Conservation (phyloP, 495 filamentous ascomycete species). For the Penicillium ochrochloron region DNA sequence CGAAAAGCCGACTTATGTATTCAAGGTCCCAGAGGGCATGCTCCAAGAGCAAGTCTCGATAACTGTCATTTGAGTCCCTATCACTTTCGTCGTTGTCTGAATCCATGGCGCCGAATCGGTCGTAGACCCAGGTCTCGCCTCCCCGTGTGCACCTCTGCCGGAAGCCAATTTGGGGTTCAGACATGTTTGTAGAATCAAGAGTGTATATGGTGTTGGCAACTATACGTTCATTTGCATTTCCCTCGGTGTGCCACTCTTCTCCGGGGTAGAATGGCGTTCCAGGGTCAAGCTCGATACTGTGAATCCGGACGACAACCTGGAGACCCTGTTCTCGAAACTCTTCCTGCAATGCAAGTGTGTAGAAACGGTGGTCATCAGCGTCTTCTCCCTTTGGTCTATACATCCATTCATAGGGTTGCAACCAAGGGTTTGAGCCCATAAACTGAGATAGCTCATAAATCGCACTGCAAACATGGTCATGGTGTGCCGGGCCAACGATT, state of each 20-base stretch:
- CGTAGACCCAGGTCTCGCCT: slow-evolving; percentile 7
- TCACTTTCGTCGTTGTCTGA: slow-evolving; percentile 9
- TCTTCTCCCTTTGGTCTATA: slow-evolving; percentile 14
- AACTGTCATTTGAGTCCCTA: not conserved
- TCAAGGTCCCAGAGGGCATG: slow-evolving; percentile 12
- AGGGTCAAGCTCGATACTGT: slow-evolving; percentile 21
- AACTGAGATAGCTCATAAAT: slow-evolving; percentile 2
- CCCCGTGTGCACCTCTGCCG: slow-evolving; percentile 9
- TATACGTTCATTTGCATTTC: slow-evolving; percentile 26
- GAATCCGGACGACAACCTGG: slow-evolving; percentile 21
- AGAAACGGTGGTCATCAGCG: slow-evolving; percentile 19
- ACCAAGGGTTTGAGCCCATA: slow-evolving; percentile 13
- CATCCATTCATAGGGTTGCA: slow-evolving; percentile 15
- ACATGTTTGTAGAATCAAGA: slow-evolving; percentile 18
- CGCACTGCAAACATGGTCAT: slow-evolving; percentile 3
- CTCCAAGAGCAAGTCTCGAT: slow-evolving; percentile 3
- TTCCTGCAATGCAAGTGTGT: slow-evolving; percentile 17
- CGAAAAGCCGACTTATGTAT: slow-evolving; percentile 13
- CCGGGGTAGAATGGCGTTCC: slow-evolving; percentile 19
- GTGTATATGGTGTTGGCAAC: slow-evolving; percentile 18
- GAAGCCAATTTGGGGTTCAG: slow-evolving; percentile 17
- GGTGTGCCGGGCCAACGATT: slow-evolving; percentile 17
- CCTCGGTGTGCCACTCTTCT: slow-evolving; percentile 22
- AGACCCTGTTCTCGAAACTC: slow-evolving; percentile 22
- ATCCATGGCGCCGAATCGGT: slow-evolving; percentile 2